Percentiles rank a stretch among this genome's conserved stretches.
These are phyloP conservation scores for Tylopilus sp. DNA, from an alignment of 1,284 basidiomycete genomes.

Conservation along the genomic window DNA sequence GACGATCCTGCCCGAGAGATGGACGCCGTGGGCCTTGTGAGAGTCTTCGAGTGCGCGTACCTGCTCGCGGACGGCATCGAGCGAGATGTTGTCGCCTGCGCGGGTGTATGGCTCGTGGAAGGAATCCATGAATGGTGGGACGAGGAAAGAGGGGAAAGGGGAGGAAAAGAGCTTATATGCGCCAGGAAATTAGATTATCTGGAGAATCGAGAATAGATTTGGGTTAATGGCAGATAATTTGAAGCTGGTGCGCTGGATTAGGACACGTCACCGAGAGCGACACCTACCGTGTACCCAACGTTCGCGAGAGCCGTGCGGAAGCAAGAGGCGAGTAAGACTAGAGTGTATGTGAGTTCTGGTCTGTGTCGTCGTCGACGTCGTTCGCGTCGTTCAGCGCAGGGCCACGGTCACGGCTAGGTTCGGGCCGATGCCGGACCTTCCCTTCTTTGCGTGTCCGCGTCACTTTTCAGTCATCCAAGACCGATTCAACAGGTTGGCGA, in stretches of 20 bases:
- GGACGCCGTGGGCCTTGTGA: constrained; percentile 63
- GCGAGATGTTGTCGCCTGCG: constrained; percentile 38
- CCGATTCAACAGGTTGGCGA: constrained; percentile 8
- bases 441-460: constrained; percentile 4
- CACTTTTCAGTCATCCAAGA: constrained; percentile 7
- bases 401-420: constrained; percentile 13
- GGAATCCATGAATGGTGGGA: constrained; percentile 40
- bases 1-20: constrained; percentile 80
- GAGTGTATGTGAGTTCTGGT: background rate
- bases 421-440: constrained; percentile 23
- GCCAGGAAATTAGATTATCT: constrained; percentile 26
- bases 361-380: constrained; percentile 2
- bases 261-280: constrained; percentile 15
- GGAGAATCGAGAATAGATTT: constrained; percentile 25
- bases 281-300: background rate
- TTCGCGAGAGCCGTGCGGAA: background rate
- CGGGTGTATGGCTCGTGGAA: constrained; percentile 44
- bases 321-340: too few species aligned
- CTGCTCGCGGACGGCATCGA: constrained; percentile 56
- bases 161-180: constrained; percentile 19
- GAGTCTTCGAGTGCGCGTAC: constrained; percentile 65
- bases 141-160: background rate
- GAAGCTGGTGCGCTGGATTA: constrained; percentile 25
- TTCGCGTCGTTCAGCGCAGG: background rate
- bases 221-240: constrained; percentile 23